Conservation (phyloP, 257 asterid species). For the Penstemon barbatus region DNA sequence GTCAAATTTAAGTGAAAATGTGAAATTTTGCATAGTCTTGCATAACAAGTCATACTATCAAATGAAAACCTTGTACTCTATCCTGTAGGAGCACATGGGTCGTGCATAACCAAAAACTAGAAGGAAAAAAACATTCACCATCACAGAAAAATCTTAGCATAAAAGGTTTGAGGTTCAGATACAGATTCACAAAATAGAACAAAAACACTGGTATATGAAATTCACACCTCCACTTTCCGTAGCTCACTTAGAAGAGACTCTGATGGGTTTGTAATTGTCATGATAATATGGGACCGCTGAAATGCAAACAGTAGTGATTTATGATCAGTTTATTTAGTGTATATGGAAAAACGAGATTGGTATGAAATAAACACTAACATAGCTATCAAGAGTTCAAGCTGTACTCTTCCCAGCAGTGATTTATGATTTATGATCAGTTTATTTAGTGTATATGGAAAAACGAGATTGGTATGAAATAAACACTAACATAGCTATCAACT, state of each 20-base stretch:
- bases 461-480: slow-evolving; percentile 25
- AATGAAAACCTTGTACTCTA: slow-evolving; percentile 2
- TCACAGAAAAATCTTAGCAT: slow-evolving; percentile 20
- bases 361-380: slow-evolving; percentile 54
- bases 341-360: slow-evolving; percentile 17
- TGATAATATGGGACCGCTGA: slow-evolving; percentile 81
- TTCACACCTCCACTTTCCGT: slow-evolving; percentile 90
- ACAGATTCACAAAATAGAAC: slow-evolving; percentile 12
- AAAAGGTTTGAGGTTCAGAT: background rate
- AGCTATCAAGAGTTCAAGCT: slow-evolving; percentile 80
- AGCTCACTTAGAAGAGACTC: slow-evolving; percentile 96
- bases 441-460: slow-evolving; percentile 6
- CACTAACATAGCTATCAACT: slow-evolving; percentile 79
- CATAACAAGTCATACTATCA: background rate
- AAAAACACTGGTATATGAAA: slow-evolving; percentile 5
- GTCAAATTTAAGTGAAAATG: slow-evolving; percentile 7
- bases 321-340: slow-evolving; percentile 28
- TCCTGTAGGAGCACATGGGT: background rate
- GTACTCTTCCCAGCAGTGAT: slow-evolving; percentile 70
- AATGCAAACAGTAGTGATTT: slow-evolving; percentile 38
- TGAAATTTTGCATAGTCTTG: background rate
- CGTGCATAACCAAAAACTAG: slow-evolving; percentile 17
- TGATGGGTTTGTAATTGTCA: slow-evolving; percentile 90
- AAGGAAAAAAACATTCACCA: background rate
- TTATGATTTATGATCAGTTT: slow-evolving; percentile 33